Conservation (phyloP, 2,329 filamentous ascomycete genomes). For the Mycocentrospora acerina region DNA sequence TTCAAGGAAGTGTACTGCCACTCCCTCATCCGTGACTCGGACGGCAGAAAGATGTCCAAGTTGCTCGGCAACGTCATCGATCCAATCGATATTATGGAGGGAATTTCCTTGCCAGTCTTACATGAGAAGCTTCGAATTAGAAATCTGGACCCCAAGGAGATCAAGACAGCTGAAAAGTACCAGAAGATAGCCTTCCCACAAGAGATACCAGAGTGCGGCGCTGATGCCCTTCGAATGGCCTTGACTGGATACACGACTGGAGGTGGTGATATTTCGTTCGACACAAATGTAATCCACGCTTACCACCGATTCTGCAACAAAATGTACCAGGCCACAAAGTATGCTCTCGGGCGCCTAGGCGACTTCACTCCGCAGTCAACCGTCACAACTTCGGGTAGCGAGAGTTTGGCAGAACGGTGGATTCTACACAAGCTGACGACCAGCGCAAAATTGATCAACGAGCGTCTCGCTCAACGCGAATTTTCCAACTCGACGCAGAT, state of each 20-base stretch:
- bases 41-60: constrained; percentile 97
- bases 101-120: constrained; percentile 74
- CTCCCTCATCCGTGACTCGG: constrained; percentile 85
- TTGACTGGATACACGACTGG: constrained; percentile 81
- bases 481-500: constrained; percentile 72
- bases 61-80: constrained; percentile 94
- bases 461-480: constrained; percentile 65
- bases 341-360: constrained; percentile 75
- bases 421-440: constrained; percentile 77
- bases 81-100: constrained; percentile 87
- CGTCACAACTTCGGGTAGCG: constrained; percentile 59
- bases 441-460: constrained; percentile 71
- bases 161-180: constrained; percentile 84
- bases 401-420: constrained; percentile 67
- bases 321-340: constrained; percentile 95
- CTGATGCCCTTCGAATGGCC: constrained; percentile 78
- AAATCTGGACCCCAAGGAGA: constrained; percentile 81
- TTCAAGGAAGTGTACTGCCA: constrained; percentile 97
- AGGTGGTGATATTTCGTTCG: constrained; percentile 78
- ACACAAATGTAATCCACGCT: constrained; percentile 88
- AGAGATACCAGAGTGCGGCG: constrained; percentile 86
- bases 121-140: constrained; percentile 79
- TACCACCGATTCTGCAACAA: constrained; percentile 83
- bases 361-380: constrained; percentile 64
- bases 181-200: constrained; percentile 93